Evolutionary conservation across 2,329 filamentous ascomycete genomes (phyloP).

Genomic region (Aspergillus neotritici): DNA sequence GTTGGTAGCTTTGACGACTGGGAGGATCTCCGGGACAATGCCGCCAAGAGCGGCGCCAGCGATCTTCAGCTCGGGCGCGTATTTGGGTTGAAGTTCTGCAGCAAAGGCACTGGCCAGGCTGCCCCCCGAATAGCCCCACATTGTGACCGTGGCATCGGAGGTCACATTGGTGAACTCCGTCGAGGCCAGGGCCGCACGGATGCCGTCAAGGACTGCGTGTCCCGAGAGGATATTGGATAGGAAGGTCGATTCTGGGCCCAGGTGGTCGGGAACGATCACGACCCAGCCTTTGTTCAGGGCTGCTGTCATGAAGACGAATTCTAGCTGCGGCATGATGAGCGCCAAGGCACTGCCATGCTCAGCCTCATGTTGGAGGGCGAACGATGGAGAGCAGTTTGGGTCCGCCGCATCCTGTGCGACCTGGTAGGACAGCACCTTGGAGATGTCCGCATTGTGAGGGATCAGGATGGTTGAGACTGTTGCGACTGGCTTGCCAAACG

Average conservation of each 20-base stretch:
- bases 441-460: conserved; percentile 27
- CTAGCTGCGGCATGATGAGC: conserved; percentile 28
- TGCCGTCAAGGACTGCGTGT: conserved; percentile 40
- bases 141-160: conserved; percentile 30
- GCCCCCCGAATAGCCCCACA: conserved; percentile 56
- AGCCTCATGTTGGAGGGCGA: conserved; percentile 32
- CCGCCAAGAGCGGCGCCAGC: conserved; percentile 49
- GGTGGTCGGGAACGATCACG: conserved; percentile 45
- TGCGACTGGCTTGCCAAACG: conserved; percentile 29
- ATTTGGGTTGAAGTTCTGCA: conserved; percentile 12
- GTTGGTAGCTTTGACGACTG: conserved; percentile 32
- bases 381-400: conserved; percentile 25
- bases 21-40: conserved; percentile 38
- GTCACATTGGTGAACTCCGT: conserved; percentile 26
- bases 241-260: conserved; percentile 42
- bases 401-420: conserved; percentile 27
- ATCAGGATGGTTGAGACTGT: conserved; percentile 39
- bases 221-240: conserved; percentile 39
- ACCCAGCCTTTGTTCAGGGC: conserved; percentile 44
- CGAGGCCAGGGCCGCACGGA: conserved; percentile 38
- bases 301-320: conserved; percentile 28
- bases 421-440: conserved; percentile 41
- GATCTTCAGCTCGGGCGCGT: conserved; percentile 27
- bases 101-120: conserved; percentile 30
- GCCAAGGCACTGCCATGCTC: conserved; percentile 33